A percentile compares a stretch with the other conserved stretches of the same genome.
Evolutionary conservation across 345 rosid species (phyloP).

Genomic region (Lepidium aucheri): DNA sequence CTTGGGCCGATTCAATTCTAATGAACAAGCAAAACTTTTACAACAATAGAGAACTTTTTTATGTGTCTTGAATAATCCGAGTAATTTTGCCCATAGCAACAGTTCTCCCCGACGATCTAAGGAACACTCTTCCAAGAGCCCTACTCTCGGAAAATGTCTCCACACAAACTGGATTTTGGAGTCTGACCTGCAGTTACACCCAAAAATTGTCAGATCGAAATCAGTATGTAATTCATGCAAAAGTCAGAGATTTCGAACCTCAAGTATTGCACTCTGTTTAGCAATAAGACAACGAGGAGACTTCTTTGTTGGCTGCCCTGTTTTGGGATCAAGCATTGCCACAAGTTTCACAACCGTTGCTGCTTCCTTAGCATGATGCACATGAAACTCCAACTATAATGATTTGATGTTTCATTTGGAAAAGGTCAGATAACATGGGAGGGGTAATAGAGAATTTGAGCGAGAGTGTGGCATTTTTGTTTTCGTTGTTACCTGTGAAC

Average conservation of each 20-base stretch:
- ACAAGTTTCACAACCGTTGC: constrained; percentile 57
- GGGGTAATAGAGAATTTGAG: neutral
- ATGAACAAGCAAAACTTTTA: neutral
- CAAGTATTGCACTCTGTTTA: constrained; percentile 75
- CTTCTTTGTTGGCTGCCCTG: constrained; percentile 73
- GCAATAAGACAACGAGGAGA: constrained; percentile 71
- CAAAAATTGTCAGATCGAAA: neutral
- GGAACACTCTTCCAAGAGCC: constrained; percentile 85
- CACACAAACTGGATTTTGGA: constrained; percentile 57
- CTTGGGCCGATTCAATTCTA: constrained; percentile 5
- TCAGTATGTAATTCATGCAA: neutral
- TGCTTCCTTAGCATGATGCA: constrained; percentile 82
- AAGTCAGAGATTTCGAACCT: constrained; percentile 38
- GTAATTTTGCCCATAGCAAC: constrained; percentile 64
- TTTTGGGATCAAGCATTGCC: constrained; percentile 73
- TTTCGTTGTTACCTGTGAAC: constrained; percentile 54
- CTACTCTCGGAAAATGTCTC: constrained; percentile 59
- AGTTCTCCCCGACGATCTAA: constrained; percentile 77
- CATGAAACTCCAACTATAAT: constrained; percentile 76
- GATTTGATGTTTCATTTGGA: neutral
- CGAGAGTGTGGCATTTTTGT: neutral
- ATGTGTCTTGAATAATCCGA: constrained; percentile 42
- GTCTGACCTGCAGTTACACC: constrained; percentile 42
- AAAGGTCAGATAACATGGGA: neutral
- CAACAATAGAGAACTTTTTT: neutral